phyloP scores from a whole-genome alignment of 176 grass and related monocot genomes.

The Oryza glaberrima region DNA sequence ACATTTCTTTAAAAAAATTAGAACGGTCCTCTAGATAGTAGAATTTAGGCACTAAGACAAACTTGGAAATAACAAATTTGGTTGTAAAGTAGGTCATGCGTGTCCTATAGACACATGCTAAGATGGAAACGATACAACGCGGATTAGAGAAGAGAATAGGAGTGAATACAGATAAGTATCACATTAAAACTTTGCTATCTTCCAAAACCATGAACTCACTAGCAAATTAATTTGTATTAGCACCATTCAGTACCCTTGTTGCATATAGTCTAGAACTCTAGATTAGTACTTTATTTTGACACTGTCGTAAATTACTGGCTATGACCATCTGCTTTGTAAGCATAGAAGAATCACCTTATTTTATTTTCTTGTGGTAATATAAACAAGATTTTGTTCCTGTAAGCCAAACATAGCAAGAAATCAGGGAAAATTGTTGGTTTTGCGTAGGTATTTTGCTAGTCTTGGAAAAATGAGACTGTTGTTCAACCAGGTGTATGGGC shows the following conservation, averaged over 20 bases:
- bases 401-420: background rate
- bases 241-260: background rate
- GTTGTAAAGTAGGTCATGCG: background rate
- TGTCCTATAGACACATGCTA: background rate
- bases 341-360: no score
- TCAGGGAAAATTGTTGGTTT: background rate
- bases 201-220: background rate
- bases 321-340: background rate
- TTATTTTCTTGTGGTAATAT: background rate
- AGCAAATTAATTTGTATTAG: background rate
- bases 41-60: background rate
- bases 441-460: background rate
- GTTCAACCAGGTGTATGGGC: background rate
- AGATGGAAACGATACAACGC: background rate
- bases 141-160: background rate
- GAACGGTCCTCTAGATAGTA: background rate
- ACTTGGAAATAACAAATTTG: background rate
- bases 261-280: background rate
- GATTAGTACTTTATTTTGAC: background rate
- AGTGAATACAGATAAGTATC: background rate
- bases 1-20: constrained; percentile 27
- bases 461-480: background rate
- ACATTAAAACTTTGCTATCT: background rate
- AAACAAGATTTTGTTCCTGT: background rate
- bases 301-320: background rate